These are phyloP conservation scores for Cladosporium austrohemisphaericum DNA, from an alignment of 2,329 filamentous ascomycete genomes.

Conservation along the genomic window DNA sequence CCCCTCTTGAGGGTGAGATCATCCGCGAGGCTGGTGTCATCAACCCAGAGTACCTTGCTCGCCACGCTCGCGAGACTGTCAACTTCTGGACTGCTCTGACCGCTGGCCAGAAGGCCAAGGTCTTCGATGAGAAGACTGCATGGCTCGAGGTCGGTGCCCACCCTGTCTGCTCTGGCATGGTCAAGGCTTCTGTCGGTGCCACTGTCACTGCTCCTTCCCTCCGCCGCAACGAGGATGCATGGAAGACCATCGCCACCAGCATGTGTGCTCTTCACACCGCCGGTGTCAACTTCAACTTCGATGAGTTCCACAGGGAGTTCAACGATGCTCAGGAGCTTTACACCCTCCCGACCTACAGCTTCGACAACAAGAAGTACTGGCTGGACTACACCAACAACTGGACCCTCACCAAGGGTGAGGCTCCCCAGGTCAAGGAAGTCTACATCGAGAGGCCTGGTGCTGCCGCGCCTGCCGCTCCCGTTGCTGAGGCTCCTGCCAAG, in stretches of 20 bases:
- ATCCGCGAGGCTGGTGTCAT: conserved; percentile 56
- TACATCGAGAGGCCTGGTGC: conserved; percentile 36
- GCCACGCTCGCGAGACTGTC: conserved; percentile 64
- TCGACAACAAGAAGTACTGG: conserved; percentile 70
- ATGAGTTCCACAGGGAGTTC: conserved; percentile 65
- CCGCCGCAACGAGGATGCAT: conserved; percentile 59
- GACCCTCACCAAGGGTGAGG: conserved; percentile 65
- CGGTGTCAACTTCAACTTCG: conserved; percentile 65
- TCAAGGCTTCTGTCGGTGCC: conserved; percentile 60
- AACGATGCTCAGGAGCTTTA: conserved; percentile 56
- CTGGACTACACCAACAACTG: conserved; percentile 69
- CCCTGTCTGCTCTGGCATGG: conserved; percentile 64
- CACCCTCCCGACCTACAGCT: conserved; percentile 65
- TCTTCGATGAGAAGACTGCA: conserved; percentile 62
- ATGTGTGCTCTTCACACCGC: conserved; percentile 58
- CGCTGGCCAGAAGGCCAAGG: conserved; percentile 54
- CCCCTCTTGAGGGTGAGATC: conserved; percentile 61
- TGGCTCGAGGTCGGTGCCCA: conserved; percentile 75
- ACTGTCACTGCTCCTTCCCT: conserved; percentile 58
- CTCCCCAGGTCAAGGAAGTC: conserved; percentile 37
- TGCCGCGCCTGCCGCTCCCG: conserved; percentile 34
- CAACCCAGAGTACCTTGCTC: conserved; percentile 59
- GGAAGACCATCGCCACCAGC: conserved; percentile 59
- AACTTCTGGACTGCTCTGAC: conserved; percentile 63
- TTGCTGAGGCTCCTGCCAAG: conserved; percentile 48